Conservation (phyloP, 140 eudicot species). For the Oenanthe javanica region DNA sequence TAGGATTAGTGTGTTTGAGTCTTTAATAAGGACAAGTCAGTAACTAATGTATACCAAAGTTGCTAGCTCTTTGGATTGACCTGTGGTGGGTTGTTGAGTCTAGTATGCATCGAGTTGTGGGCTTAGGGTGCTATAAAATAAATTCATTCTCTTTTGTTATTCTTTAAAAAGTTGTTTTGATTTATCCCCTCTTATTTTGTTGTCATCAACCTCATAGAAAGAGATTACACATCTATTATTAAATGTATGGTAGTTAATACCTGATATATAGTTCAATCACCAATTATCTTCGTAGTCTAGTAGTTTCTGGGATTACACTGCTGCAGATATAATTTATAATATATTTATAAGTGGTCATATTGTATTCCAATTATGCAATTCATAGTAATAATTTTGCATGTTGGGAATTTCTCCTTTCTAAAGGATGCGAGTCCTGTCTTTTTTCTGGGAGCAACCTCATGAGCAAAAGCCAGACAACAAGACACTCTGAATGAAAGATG, state of each 20-base stretch:
- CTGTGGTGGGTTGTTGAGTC: too few relatives aligned
- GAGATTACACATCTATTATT: background rate
- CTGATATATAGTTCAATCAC: background rate
- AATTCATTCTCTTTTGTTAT: background rate
- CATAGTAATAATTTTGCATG: background rate
- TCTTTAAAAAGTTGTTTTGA: background rate
- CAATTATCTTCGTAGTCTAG: too few relatives aligned
- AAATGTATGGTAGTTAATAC: background rate
- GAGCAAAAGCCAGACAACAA: constrained; percentile 37
- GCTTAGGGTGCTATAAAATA: background rate
- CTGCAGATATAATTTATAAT: background rate
- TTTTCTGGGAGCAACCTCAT: constrained; percentile 39
- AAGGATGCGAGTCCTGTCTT: constrained; percentile 65
- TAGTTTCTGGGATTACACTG: background rate
- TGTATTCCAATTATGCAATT: background rate
- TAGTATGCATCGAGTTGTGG: too few relatives aligned
- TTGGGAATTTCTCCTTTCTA: background rate
- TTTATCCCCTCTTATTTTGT: background rate
- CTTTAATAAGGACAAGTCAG: too few relatives aligned
- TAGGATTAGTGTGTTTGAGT: too few relatives aligned
- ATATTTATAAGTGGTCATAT: background rate
- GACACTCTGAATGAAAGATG: constrained; percentile 29
- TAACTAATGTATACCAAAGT: too few relatives aligned
- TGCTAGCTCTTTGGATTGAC: too few relatives aligned
- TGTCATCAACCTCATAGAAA: background rate